Conservation (phyloP, 305 asterid species). For the Petunia hybrid region DNA sequence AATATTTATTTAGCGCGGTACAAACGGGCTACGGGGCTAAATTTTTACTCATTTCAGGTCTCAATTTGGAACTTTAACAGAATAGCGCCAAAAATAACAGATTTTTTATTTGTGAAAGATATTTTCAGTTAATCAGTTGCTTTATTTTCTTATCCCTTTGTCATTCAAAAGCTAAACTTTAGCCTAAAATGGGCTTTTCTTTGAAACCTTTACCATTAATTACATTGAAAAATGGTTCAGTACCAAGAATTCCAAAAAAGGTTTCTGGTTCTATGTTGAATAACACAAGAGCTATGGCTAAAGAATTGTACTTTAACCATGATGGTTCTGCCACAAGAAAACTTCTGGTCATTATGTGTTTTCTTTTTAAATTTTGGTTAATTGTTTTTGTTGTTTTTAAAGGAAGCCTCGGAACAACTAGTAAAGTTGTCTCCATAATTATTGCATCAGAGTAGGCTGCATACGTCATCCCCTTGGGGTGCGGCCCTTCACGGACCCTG, state of each 20-base stretch:
- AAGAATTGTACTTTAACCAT: slow-evolving; percentile 76
- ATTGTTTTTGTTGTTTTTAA: no score
- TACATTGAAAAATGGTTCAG: slow-evolving; percentile 48
- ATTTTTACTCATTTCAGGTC: not conserved
- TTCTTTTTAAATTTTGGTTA: not conserved
- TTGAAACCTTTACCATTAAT: slow-evolving; percentile 58
- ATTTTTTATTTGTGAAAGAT: slow-evolving; percentile 32
- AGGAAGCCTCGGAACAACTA: no score
- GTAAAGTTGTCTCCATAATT: no score
- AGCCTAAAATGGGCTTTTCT: slow-evolving; percentile 52
- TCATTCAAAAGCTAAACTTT: not conserved
- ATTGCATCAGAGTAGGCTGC: not conserved
- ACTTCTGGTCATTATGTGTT: slow-evolving; percentile 60
- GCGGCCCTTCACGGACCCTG: not conserved
- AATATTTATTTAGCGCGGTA: no score
- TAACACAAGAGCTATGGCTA: slow-evolving; percentile 61
- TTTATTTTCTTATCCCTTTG: slow-evolving; percentile 33
- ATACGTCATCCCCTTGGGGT: no score
- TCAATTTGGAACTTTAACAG: not conserved
- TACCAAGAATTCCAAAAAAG: slow-evolving; percentile 46
- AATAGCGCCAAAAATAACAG: slow-evolving; percentile 36
- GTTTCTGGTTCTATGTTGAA: slow-evolving; percentile 47
- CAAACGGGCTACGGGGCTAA: no score
- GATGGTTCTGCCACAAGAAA: slow-evolving; percentile 77
- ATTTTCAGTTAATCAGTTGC: not conserved